Evolutionary conservation across 2,329 filamentous ascomycete genomes (phyloP).

Genomic region (Dothistroma septosporum): DNA sequence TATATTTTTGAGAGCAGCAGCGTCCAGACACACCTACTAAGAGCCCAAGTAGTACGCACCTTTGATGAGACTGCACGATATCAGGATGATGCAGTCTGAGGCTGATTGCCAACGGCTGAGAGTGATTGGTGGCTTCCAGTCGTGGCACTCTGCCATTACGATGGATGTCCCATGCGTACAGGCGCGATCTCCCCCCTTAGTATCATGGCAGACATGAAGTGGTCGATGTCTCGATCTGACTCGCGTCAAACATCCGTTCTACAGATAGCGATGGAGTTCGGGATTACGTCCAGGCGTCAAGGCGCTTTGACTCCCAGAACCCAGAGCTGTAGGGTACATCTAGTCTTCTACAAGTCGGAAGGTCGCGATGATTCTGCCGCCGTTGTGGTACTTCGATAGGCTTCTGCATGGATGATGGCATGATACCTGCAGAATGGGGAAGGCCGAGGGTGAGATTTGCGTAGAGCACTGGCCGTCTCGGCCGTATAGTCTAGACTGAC

Average conservation of each 20-base stretch:
- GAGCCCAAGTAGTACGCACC: neutral
- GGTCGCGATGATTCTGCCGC: conserved; percentile 14
- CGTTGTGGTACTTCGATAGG: conserved; percentile 14
- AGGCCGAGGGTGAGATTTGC: conserved; percentile 6
- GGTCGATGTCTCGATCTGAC: neutral
- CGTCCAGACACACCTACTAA: too few species aligned
- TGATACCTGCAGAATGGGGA: conserved; percentile 9
- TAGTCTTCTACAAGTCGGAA: conserved; percentile 7
- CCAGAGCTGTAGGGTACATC: neutral
- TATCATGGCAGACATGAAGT: neutral
- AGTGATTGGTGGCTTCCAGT: conserved; percentile 7
- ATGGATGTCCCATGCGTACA: conserved; percentile 11
- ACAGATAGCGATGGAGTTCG: too few species aligned
- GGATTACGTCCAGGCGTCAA: neutral
- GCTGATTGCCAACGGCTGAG: conserved; percentile 1
- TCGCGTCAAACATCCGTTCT: too few species aligned
- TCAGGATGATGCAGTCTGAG: too few species aligned
- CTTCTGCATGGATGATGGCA: conserved; percentile 11
- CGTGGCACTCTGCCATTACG: conserved; percentile 9
- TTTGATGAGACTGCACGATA: neutral
- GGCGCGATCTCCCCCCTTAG: neutral
- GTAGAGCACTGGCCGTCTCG: neutral
- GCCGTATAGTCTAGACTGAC: neutral
- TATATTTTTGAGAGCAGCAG: neutral
- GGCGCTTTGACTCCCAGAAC: conserved; percentile 7